Conservation (phyloP, 2,329 filamentous ascomycete species). For the Ophiostoma populinum region DNA sequence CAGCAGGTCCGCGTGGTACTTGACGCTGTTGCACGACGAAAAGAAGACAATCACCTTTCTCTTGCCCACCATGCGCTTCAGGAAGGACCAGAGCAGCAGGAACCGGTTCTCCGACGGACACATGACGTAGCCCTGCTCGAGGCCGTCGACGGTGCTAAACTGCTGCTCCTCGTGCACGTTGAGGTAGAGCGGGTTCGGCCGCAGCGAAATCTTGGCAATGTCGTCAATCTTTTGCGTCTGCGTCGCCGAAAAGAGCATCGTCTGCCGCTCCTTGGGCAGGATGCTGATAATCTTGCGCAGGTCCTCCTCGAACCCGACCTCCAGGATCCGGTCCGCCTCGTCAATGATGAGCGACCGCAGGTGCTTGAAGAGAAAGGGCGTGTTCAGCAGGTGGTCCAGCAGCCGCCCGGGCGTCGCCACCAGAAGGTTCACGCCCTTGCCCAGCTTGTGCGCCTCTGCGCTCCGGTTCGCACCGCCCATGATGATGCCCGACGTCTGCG, state of each 20-base stretch:
- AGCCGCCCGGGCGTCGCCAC: slow-evolving; percentile 88
- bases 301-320: slow-evolving; percentile 97
- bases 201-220: slow-evolving; percentile 79
- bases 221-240: slow-evolving; percentile 98
- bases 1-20: slow-evolving; percentile 86
- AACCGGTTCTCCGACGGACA: slow-evolving; percentile 92
- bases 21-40: slow-evolving; percentile 80
- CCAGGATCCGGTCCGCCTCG: slow-evolving; percentile 88
- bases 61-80: slow-evolving; percentile 83
- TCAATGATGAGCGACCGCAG: slow-evolving; percentile 85
- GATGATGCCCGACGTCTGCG: slow-evolving; percentile 55
- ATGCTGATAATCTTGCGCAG: slow-evolving; percentile 96
- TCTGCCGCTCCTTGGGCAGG: slow-evolving; percentile 73
- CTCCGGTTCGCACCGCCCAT: slow-evolving; percentile 87
- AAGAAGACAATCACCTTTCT: slow-evolving; percentile 99
- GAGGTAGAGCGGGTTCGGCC: slow-evolving; percentile 84
- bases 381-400: slow-evolving; percentile 88
- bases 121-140: slow-evolving; percentile 91
- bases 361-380: slow-evolving; percentile 84
- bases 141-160: slow-evolving; percentile 77
- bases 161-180: slow-evolving; percentile 71
- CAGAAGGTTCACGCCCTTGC: slow-evolving; percentile 84
- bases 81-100: slow-evolving; percentile 80
- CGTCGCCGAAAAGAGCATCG: slow-evolving; percentile 96
- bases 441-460: slow-evolving; percentile 85